Conservation (phyloP, 441 rosid genomes). For the Jatropha podagrica region DNA sequence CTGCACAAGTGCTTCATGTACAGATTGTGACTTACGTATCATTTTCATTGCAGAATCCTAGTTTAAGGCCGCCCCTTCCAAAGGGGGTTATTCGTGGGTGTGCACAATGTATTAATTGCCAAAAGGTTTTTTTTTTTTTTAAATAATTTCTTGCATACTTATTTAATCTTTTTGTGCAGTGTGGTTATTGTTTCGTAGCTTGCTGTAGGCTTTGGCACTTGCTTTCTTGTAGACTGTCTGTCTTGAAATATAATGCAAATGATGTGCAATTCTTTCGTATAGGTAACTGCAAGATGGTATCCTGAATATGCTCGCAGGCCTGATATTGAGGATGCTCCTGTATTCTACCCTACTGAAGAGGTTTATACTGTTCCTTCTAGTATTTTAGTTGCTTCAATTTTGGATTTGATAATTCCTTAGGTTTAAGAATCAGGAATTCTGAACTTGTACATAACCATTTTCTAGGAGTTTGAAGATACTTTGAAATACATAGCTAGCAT, state of each 20-base stretch:
- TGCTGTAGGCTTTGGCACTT: neutral
- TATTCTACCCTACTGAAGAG: slow-evolving; percentile 96
- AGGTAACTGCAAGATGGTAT: slow-evolving; percentile 87
- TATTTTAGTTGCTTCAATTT: slow-evolving; percentile 23
- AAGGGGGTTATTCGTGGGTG: slow-evolving; percentile 89
- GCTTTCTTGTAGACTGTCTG: neutral
- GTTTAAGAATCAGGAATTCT: slow-evolving; percentile 16
- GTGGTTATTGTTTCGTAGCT: slow-evolving; percentile 10
- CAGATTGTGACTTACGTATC: slow-evolving; percentile 21
- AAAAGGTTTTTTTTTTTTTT: slow-evolving; percentile 58
- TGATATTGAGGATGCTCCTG: slow-evolving; percentile 81
- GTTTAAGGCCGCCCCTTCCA: slow-evolving; percentile 53
- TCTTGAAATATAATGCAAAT: slow-evolving; percentile 28
- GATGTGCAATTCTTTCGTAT: slow-evolving; percentile 29
- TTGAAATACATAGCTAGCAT: slow-evolving; percentile 80
- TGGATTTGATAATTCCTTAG: slow-evolving; percentile 5
- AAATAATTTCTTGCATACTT: neutral
- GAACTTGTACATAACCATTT: slow-evolving; percentile 22
- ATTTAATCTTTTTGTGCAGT: slow-evolving; percentile 14
- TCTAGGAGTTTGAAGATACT: slow-evolving; percentile 96
- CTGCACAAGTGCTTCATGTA: neutral
- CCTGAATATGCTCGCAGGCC: slow-evolving; percentile 75
- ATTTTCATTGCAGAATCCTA: slow-evolving; percentile 49
- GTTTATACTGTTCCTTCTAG: slow-evolving; percentile 41
- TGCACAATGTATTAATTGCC: slow-evolving; percentile 77